A percentile compares a stretch with the other conserved stretches of the same genome.
phyloP scores from a whole-genome alignment of 345 rosid genomes.

The Eucalyptus regnans region DNA sequence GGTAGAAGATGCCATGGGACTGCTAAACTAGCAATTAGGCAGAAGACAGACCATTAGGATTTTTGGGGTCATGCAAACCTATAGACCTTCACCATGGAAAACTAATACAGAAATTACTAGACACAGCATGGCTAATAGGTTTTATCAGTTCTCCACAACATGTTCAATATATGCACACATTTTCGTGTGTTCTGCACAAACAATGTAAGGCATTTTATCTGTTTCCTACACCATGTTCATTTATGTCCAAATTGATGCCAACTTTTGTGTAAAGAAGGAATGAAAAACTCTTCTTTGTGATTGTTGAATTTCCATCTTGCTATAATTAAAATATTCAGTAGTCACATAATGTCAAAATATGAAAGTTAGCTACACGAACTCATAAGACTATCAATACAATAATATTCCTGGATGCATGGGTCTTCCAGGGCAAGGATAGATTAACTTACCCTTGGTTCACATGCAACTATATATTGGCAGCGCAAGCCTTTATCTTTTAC shows the following conservation, averaged over 20 bases:
- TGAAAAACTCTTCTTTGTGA: background rate
- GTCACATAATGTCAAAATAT: background rate
- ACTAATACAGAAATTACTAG: background rate
- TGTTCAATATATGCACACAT: background rate
- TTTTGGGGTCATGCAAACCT: background rate
- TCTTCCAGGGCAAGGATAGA: background rate
- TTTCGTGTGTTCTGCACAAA: background rate
- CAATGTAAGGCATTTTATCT: background rate
- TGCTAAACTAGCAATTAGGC: background rate
- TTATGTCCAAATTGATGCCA: background rate
- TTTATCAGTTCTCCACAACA: background rate
- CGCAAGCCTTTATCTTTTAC: slow-evolving; percentile 97
- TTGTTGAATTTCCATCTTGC: background rate
- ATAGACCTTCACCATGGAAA: background rate
- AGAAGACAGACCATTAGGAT: background rate
- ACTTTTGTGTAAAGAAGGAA: background rate
- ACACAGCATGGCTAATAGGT: background rate
- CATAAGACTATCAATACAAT: background rate
- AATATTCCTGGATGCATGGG: background rate
- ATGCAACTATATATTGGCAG: slow-evolving; percentile 93
- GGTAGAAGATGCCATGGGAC: background rate
- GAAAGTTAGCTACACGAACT: background rate
- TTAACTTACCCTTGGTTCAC: slow-evolving; percentile 72
- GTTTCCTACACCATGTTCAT: background rate
- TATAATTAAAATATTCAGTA: background rate